Evolutionary conservation across 129 eudicot genomes (phyloP).

Genomic region (Oenanthe sinensis): DNA sequence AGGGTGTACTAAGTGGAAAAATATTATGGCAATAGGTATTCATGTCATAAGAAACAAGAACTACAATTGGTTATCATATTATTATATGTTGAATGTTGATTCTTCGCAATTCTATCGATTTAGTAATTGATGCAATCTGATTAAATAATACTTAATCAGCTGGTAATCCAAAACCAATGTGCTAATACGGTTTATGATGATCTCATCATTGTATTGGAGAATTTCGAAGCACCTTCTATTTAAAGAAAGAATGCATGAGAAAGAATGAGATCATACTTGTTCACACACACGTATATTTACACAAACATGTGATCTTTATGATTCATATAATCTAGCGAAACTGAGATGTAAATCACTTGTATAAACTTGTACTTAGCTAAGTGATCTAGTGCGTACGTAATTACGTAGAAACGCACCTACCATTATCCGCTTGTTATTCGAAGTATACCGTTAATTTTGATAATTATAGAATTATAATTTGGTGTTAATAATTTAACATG

Average conservation of each 20-base stretch:
- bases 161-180: not conserved
- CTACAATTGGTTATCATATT: not conserved
- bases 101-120: not conserved
- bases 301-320: not conserved
- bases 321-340: not conserved
- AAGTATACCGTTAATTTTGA: not conserved
- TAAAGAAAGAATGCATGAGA: conserved; percentile 1
- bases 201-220: not conserved
- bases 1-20: conserved; percentile 4
- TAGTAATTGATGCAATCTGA: not conserved
- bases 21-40: not conserved
- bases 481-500: too few species aligned
- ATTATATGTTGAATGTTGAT: not conserved
- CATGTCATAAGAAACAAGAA: not conserved
- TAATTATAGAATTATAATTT: not conserved
- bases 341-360: not conserved
- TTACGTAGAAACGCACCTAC: not conserved
- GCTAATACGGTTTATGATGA: not conserved
- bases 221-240: not conserved
- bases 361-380: not conserved
- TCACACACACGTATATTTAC: not conserved
- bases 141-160: not conserved
- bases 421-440: not conserved
- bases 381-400: not conserved
- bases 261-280: not conserved